phyloP scores from a whole-genome alignment of 2,329 filamentous ascomycete genomes.

The Fusarium pilosicola region DNA sequence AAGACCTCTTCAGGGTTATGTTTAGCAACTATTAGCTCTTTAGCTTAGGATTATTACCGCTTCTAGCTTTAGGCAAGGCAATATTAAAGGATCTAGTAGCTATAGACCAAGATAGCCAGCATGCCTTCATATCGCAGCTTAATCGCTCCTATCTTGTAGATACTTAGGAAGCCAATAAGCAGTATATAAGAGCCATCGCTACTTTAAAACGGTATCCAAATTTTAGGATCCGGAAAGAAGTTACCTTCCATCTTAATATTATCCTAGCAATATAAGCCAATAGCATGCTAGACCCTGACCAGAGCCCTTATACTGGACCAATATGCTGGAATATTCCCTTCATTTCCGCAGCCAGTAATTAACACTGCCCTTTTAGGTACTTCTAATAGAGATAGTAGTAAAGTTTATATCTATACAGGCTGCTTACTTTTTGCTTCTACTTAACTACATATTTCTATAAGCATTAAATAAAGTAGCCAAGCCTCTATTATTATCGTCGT shows the following conservation, averaged over 20 bases:
- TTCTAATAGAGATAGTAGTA: too few species aligned
- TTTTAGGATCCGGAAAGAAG: constrained; percentile 1
- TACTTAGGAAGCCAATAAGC: constrained; percentile 11
- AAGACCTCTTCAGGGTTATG: neutral
- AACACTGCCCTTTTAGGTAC: too few species aligned
- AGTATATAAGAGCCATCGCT: neutral
- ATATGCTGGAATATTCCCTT: too few species aligned
- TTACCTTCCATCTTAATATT: neutral
- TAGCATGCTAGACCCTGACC: too few species aligned
- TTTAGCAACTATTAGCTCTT: constrained; percentile 13
- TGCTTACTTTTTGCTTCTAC: too few species aligned
- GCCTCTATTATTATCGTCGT: too few species aligned
- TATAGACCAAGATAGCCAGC: neutral
- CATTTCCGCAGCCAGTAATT: too few species aligned
- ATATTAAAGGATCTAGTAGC: neutral
- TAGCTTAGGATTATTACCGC: neutral
- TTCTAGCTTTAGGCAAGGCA: constrained; percentile 1
- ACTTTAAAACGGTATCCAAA: neutral
- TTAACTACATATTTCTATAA: too few species aligned
- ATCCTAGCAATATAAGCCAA: too few species aligned
- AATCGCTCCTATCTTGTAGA: neutral
- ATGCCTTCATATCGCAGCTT: neutral
- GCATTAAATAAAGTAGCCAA: too few species aligned
- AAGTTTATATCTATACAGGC: too few species aligned
- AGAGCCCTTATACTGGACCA: too few species aligned